Evolutionary conservation across 768 basidiomycete genomes (phyloP), one percentile per base, ranked within the genome.

Genomic region (Tylopilus sp.): DNA sequence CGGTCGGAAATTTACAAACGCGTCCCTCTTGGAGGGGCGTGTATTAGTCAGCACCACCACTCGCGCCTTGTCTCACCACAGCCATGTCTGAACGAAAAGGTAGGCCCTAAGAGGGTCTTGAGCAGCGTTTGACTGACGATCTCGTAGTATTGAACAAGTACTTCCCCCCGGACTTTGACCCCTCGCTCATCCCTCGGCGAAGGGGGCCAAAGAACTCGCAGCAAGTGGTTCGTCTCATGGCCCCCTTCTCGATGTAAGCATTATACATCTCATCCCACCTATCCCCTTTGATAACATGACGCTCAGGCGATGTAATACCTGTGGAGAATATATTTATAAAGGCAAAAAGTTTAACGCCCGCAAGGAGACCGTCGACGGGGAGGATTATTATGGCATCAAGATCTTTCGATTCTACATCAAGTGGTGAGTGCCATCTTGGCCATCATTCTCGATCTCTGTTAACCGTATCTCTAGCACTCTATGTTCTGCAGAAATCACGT

Each of bases 291-390:
- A 11, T 36, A 2, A 43, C 55, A 3, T n/a, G 30, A 26, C n/a
- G 26, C 42, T 6, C 40, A 91, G 90, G 89, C 84, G 91, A 60
- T 89, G 88, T 63, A 95, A 93, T 61, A 91, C 91, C 3, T 99
- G 97, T 62, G 97, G 95, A 43, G 97, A 99, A 73, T 99, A 98
- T 63, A 89, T 99, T 48, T 95, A 98, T 73, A 98, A 99, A 69
- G 97, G 97, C 42, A 99, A 99, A 77, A 99, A 99, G 71, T 99
- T 99, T 76, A 98, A 99, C 61, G 97, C 97, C 6, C 80, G 95
- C 44, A 98, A 99, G 68, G 97, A 99, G 74, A 98, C 95, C 0
- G 97, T 97, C 9, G 88, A 93, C 1, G 93, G 91, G 0, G 95
- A 98, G 67, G 93, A 97, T 58, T 99, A 99, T 64, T 91, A 91